Base-by-base conservation (phyloP, 352 stramenopile genomes). In the Globisporangium takayamanum region DNA sequence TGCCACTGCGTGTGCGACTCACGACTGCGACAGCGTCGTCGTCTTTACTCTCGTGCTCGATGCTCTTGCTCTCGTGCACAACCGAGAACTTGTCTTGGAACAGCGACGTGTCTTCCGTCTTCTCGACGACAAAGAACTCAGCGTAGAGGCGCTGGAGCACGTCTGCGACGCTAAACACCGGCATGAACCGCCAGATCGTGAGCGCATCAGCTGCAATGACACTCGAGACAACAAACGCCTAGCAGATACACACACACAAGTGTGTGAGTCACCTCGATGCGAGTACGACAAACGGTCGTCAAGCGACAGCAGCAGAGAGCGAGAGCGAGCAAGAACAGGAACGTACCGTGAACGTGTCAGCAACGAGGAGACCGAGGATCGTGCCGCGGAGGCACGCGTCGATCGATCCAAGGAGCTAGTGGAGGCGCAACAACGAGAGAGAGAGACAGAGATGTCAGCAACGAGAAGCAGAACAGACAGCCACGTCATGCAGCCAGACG, bases 171-270 rank as follows among this genome's bases (percentile, higher is more conserved):
- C 70, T 82, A 62, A 95, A 95, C 5, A 92, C 80, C 0, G 85
- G 85, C 20, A 95, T 92, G 36, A 88, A 90, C 15, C 73, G 60
- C 72, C 74, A 85, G 61, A 95, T 86, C 3, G 74, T 92, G 10
- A 70, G 60, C 10, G 74, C 61, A 22, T 80, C 68, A 33, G 84
- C 68, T 16, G 85, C 84, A 45, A 93, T 88, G 33, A 95, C 85
- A 44, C 79, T 88, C 18, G 85, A 84, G 3, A 93, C 77, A 0
- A 94, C 82, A 63, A 95, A 95, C n/a, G 84, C 81, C 79, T 89
- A 64, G 18, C 33, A 14, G 37, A 55, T 50, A 12, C 54, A 62
- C 0, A 51, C 41, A 53, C 18, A 52, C 3, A 54, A 14, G 15
- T 28, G 50, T 30, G 5, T 41, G 10, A 53, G 14, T 2, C 10